phyloP scores from a whole-genome alignment of 768 basidiomycete genomes.

The Hirschioporus abietinus region DNA sequence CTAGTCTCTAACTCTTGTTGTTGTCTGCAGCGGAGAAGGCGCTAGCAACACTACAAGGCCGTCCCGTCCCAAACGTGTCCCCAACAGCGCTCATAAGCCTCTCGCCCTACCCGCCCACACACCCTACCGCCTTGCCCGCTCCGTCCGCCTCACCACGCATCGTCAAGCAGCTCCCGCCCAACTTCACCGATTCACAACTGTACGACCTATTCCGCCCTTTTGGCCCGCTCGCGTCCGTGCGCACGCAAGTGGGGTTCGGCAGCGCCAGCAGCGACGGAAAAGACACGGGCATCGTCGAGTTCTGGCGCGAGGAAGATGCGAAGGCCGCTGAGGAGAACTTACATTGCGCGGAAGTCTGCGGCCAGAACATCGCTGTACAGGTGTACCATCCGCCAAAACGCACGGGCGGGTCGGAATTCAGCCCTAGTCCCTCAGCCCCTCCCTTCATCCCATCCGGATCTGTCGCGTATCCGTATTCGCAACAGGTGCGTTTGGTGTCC shows the following conservation, averaged over 20 bases:
- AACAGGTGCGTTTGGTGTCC: constrained; percentile 38
- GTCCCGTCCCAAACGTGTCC: constrained; percentile 55
- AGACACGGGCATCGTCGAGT: constrained; percentile 77
- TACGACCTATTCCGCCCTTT: constrained; percentile 84
- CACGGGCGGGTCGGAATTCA: constrained; percentile 46
- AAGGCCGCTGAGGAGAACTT: constrained; percentile 71
- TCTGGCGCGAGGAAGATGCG: constrained; percentile 85
- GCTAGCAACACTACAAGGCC: constrained; percentile 74
- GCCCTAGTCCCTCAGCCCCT: constrained; percentile 71
- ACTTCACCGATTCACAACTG: constrained; percentile 63
- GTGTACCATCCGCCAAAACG: constrained; percentile 60
- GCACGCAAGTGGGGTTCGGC: constrained; percentile 61
- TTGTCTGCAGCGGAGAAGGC: constrained; percentile 73
- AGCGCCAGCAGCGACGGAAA: too few species aligned
- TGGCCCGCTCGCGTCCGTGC: constrained; percentile 77
- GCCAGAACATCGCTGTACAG: constrained; percentile 81
- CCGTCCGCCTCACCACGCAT: constrained; percentile 75
- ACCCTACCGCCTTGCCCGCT: constrained; percentile 66
- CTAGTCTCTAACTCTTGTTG: constrained; percentile 10
- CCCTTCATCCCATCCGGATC: constrained; percentile 70
- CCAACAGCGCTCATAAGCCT: constrained; percentile 61
- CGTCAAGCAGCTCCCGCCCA: constrained; percentile 75
- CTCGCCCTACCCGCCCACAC: constrained; percentile 81
- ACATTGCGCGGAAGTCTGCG: constrained; percentile 80
- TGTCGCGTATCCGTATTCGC: constrained; percentile 52